phyloP scores from a whole-genome alignment of 2,329 filamentous ascomycete species.

The Cladosporium oxysporum region DNA sequence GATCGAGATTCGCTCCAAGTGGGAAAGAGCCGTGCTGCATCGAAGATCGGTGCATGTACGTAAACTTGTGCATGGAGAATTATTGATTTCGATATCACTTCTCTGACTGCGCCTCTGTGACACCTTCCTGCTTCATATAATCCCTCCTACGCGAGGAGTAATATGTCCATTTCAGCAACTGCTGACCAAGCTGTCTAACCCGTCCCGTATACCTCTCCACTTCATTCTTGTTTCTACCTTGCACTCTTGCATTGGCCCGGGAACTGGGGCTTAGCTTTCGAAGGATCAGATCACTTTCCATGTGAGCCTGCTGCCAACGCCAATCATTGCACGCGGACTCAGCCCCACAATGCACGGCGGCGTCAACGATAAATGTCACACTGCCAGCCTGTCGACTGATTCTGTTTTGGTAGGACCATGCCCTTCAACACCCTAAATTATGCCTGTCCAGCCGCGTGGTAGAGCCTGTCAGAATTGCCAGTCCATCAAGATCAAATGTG shows the following conservation, averaged over 20 bases:
- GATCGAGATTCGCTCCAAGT: neutral
- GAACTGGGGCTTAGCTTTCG: conserved; percentile 9
- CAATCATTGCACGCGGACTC: neutral
- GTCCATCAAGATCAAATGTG: conserved; percentile 34
- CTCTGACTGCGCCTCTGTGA: neutral
- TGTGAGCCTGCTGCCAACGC: neutral
- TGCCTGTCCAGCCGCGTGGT: conserved; percentile 22
- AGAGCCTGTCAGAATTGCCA: conserved; percentile 31
- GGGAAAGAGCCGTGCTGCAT: neutral
- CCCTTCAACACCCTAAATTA: neutral
- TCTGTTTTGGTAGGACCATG: neutral
- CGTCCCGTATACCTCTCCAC: neutral
- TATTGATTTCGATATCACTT: neutral
- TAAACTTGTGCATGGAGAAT: neutral
- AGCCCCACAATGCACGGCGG: conserved; percentile 3
- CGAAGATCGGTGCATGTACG: neutral
- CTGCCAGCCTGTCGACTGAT: neutral
- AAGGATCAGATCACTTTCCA: conserved; percentile 10
- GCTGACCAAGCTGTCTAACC: neutral
- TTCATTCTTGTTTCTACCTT: neutral
- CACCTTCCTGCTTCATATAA: neutral
- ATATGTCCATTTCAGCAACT: neutral
- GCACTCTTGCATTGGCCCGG: neutral
- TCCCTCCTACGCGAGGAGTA: neutral
- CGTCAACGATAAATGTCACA: conserved; percentile 9